These are phyloP conservation scores for Penicillium simplicissimum DNA, from an alignment of 495 filamentous ascomycete species.

Conservation along the genomic window DNA sequence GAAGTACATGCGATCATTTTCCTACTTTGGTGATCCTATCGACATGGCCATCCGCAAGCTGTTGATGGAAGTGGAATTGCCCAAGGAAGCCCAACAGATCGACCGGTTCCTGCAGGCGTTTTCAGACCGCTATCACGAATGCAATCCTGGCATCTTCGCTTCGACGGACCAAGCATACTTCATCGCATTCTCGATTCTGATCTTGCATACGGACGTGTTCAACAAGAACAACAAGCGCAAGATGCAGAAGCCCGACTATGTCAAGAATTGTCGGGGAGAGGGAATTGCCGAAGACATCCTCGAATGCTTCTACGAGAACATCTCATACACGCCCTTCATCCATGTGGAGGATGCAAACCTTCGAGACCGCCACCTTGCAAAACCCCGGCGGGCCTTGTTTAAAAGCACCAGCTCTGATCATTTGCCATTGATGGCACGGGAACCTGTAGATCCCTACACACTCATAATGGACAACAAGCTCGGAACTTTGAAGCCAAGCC, in stretches of 20 bases:
- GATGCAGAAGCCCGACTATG: conserved; percentile 95
- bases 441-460: conserved; percentile 93
- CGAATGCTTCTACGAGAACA: conserved; percentile 97
- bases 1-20: conserved; percentile 93
- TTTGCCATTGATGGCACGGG: conserved; percentile 63
- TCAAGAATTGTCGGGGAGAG: conserved; percentile 89
- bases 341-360: conserved; percentile 92
- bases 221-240: conserved; percentile 99
- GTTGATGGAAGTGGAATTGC: conserved; percentile 93
- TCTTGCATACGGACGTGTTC: conserved; percentile 96
- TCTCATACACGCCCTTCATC: conserved; percentile 96
- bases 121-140: conserved; percentile 96
- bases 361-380: conserved; percentile 70
- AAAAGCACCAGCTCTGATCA: conserved; percentile 67
- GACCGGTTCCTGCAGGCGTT: conserved; percentile 92
- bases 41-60: conserved; percentile 97
- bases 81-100: conserved; percentile 97
- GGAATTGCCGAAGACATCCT: conserved; percentile 90
- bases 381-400: conserved; percentile 73
- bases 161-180: conserved; percentile 95
- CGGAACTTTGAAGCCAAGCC: conserved; percentile 74
- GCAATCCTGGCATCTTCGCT: conserved; percentile 94
- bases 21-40: conserved; percentile 93
- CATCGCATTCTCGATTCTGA: conserved; percentile 93
- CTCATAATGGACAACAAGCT: conserved; percentile 88